phyloP scores from a whole-genome alignment of 2,329 filamentous ascomycete species.

The Penicillium sp. region DNA sequence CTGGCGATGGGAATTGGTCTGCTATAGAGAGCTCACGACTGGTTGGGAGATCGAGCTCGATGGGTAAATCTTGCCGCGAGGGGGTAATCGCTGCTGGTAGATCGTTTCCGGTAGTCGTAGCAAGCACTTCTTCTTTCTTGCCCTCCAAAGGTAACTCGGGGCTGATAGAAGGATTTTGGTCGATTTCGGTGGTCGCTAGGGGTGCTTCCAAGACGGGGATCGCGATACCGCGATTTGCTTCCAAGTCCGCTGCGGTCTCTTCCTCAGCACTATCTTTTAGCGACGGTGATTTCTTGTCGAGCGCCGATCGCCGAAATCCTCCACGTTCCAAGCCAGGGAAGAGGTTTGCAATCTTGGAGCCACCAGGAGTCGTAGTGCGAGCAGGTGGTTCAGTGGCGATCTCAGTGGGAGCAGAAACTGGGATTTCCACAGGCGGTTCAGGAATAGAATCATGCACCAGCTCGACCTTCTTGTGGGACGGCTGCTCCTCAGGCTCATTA shows the following conservation, averaged over 20 bases:
- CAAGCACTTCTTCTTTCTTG: slow-evolving; percentile 13
- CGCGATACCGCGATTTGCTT: slow-evolving; percentile 50
- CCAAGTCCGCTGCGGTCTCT: slow-evolving; percentile 37
- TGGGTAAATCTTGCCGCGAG: slow-evolving; percentile 12
- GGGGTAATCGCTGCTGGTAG: slow-evolving; percentile 2
- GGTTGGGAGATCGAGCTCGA: slow-evolving; percentile 17
- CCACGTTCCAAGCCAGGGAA: slow-evolving; percentile 44
- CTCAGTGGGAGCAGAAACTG: slow-evolving; percentile 23
- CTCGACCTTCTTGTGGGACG: slow-evolving; percentile 17
- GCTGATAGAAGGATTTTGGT: slow-evolving; percentile 49
- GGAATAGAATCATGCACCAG: slow-evolving; percentile 7
- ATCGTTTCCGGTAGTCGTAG: slow-evolving; percentile 14
- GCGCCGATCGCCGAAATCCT: slow-evolving; percentile 33
- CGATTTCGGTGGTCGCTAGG: slow-evolving; percentile 35
- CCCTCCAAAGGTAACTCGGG: slow-evolving; percentile 11
- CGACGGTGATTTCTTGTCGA: slow-evolving; percentile 28
- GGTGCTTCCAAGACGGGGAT: slow-evolving; percentile 52
- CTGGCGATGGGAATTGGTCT: slow-evolving; percentile 21
- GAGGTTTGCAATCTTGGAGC: slow-evolving; percentile 38
- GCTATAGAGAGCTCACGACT: slow-evolving; percentile 34
- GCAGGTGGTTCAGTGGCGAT: slow-evolving; percentile 25
- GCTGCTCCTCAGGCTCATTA: slow-evolving; percentile 12
- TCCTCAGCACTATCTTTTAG: slow-evolving; percentile 48
- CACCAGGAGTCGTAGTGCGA: slow-evolving; percentile 28
- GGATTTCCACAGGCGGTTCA: slow-evolving; percentile 12